Base-by-base conservation (phyloP, 2,329 filamentous ascomycete genomes). In the Alternaria metachromatica region DNA sequence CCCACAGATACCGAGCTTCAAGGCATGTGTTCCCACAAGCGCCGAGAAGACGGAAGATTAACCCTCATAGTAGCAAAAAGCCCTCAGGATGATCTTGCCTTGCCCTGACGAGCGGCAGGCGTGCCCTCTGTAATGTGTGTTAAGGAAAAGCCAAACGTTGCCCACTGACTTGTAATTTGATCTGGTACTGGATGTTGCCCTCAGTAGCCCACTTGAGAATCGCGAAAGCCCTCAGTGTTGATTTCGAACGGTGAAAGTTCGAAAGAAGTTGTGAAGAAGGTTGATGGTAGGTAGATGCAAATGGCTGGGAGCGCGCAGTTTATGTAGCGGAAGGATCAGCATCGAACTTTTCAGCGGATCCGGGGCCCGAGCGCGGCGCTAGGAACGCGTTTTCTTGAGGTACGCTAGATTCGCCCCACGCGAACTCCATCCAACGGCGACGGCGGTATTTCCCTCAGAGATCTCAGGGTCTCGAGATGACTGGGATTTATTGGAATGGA, bases 21-120 rank as follows among this genome's bases (percentile, higher is more conserved):
- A 82, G 84, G 83, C 83, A 69, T 67, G 84, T 84, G 84, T 85
- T 84, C 83, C 84, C 84, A 84, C 84, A 85, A 82, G 77, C 66
- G 82, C 83, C 82, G 78, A 82, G 81, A 81, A 80, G 73, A 77
- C 79, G 79, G 80, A 69, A 78, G 70, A 70, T 72, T 77, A 77
- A 77, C 75, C 79, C 78, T 79, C 78, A 73, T 73, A 80, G 75
- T 77, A 77, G 75, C 76, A 70, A 73, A 76, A 77, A 76, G 78
- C 77, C 74, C 75, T 77, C 76, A 79, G 74, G 70, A 77, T 74
- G 66, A 78, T 78, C 73, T 76, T 74, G 74, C 72, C 69, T 68
- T 73, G 74, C 74, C 72, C 72, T 73, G 57, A 66, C 69, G 76
- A 78, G 76, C 78, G 74, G 78, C 74, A 72, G 73, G 75, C 67